These are phyloP conservation scores for Penicillium verrucosum DNA, from an alignment of 2,329 filamentous ascomycete species.

Conservation along the genomic window DNA sequence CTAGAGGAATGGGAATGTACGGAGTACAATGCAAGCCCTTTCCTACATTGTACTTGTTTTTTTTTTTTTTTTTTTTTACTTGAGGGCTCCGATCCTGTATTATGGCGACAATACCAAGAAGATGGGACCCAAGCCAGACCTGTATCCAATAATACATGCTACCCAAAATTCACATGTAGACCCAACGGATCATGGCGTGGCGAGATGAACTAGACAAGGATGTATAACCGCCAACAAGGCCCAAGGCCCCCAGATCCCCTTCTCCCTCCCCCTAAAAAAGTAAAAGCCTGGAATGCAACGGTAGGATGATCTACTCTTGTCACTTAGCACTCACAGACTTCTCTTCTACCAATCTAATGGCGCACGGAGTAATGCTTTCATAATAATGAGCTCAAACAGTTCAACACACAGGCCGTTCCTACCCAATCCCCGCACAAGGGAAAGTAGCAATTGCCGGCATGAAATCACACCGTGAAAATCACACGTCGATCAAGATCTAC, in stretches of 20 bases:
- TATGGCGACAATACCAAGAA: not conserved
- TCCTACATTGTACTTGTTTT: not conserved
- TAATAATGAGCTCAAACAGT: not conserved
- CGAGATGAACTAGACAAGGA: not conserved
- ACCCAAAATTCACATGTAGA: not conserved
- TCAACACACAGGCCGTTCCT: not conserved
- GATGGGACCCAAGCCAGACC: not conserved
- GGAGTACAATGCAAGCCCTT: not conserved
- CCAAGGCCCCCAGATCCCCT: not conserved
- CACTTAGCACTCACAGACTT: not conserved
- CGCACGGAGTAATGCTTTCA: not conserved
- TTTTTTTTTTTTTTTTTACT: not conserved
- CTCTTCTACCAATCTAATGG: not conserved
- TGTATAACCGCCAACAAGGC: not conserved
- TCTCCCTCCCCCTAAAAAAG: not conserved
- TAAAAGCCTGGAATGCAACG: slow-evolving; percentile 15
- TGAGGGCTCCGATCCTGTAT: not conserved
- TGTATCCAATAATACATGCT: not conserved
- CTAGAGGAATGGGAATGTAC: not conserved
- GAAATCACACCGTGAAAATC: not conserved
- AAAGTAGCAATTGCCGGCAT: slow-evolving; percentile 14
- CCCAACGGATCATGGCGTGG: not conserved
- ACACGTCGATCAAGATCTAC: slow-evolving; percentile 20
- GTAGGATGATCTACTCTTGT: slow-evolving; percentile 19
- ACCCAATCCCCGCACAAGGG: slow-evolving; percentile 9